Evolutionary conservation across 129 eudicot species (phyloP), one percentile per base, ranked within the genome.

Genomic region (Helianthus tuberosus): DNA sequence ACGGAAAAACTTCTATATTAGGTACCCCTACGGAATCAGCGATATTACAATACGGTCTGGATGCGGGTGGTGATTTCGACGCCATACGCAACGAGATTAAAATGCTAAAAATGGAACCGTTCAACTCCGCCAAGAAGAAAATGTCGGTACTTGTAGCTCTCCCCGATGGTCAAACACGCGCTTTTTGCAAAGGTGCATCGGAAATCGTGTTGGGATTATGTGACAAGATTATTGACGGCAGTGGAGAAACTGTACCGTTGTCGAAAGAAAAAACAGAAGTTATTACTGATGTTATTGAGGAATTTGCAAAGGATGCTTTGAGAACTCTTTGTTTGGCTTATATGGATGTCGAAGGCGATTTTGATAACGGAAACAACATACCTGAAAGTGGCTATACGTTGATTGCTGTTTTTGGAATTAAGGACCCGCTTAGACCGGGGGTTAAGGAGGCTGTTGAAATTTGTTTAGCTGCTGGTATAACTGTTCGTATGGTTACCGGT

Each of bases 21-120:
- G 98, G 98, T 5, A 77, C 93, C 43, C 96, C 98, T 5, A 90
- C 96, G n/a, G 98, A 93, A 74, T 66, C 96, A n/a, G 98, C 98
- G 20, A 71, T 93, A 23, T 15, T 93, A 64, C 90, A 93, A 74
- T 87, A 82, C 55, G 98, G 91, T 29, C 77, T 90, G 72, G 85
- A 73, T 43, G 25, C 83, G 43, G 89, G 86, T 16, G 92, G 92
- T 62, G 90, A 93, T 81, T 87, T 86, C 23, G 86, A 86, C 35
- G 82, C 88, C 11, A 71, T 79, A 72, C 86, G 86, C 36, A 60
- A 57, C 0, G 76, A 72, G 13, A 80, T 81, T 62, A 82, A 86
- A 64, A 44, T 79, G 1, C 35, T 82, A 49, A 82, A 84, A 66
- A 84, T 89, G 66, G 98, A 87, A 38, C 98, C 98, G 15, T 89